Base-by-base conservation (phyloP, 352 stramenopile genomes). In the Thraustochytrium sp. region DNA sequence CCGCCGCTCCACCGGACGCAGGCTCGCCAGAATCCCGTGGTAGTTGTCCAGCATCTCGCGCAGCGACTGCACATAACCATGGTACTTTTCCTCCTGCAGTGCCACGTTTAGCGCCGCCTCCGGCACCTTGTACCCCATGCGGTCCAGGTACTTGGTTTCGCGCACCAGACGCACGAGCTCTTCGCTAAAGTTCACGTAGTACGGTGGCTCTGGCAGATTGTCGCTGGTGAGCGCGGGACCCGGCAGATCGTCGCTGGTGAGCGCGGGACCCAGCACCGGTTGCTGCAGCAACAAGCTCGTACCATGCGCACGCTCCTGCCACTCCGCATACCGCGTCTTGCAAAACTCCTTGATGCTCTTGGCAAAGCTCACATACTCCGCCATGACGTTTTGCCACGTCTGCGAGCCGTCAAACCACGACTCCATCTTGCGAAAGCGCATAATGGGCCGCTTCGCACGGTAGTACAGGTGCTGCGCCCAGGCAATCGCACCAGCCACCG, bases 41-140 rank as follows among this genome's bases (percentile, higher is more conserved):
- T 98, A 98, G 29, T 94, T 92, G 0, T 89, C 87, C 0, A 98
- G 88, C 92, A 98, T 97, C 26, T 95, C 84, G 13, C 92, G 91
- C 23, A 98, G 82, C 51, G 96, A 90, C 62, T 96, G 92, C 18
- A 97, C 93, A 49, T 97, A 96, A 55, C 94, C 89, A 82, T 97
- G 94, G 85, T 98, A 98, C 80, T 98, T 98, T 84, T 97, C 92
- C 84, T 98, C 95, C 85, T 98, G 95, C 2, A 98, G 89, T 31
- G 95, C 97, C 80, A 98, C 94, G 76, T 98, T 98, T 37, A 98
- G 86, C 0, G 95, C 94, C 36, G 95, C 91, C 85, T 98, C 95
- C 0, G 95, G 95, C 49, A 96, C 95, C 61, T 96, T 91, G 89
- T 98, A 98, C 3, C 95, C 94, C 40, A 98, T 90, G 0, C 93